These are phyloP conservation scores for Picea glauca DNA, from an alignment of 75 land plant species.

Conservation along the genomic window DNA sequence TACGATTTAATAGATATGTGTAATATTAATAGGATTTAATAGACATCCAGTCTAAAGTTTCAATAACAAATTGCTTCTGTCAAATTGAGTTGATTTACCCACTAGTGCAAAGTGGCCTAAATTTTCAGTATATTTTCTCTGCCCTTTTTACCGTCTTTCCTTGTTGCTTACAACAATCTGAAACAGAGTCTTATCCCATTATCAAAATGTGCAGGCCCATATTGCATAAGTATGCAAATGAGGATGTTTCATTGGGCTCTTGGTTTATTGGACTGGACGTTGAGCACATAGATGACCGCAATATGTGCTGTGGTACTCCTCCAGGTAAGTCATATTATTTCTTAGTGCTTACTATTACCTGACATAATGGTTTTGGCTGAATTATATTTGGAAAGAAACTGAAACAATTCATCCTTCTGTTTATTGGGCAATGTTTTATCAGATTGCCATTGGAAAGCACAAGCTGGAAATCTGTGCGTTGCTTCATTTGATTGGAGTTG, in stretches of 20 bases:
- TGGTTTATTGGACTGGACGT: slow-evolving; percentile 92
- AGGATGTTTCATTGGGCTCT: slow-evolving; percentile 86
- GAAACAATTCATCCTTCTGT: too few relatives aligned
- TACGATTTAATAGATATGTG: neutral
- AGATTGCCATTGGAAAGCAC: slow-evolving; percentile 78
- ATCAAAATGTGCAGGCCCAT: slow-evolving; percentile 43
- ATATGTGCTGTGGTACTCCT: slow-evolving; percentile 76
- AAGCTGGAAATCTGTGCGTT: slow-evolving; percentile 53
- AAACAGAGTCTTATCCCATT: neutral
- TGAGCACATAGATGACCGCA: slow-evolving; percentile 74
- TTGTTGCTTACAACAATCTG: too few relatives aligned
- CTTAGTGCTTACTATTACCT: too few relatives aligned
- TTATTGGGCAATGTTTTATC: neutral
- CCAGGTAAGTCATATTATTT: slow-evolving; percentile 34
- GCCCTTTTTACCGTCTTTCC: too few relatives aligned
- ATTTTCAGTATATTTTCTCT: too few relatives aligned
- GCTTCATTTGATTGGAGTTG: slow-evolving; percentile 91
- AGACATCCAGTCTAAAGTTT: neutral
- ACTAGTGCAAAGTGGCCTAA: too few relatives aligned
- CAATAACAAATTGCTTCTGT: too few relatives aligned
- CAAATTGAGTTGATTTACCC: too few relatives aligned
- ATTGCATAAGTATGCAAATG: slow-evolving; percentile 87
- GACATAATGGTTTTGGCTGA: too few relatives aligned
- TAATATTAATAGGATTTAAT: neutral
- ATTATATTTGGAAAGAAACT: too few relatives aligned